A percentile compares a stretch with the other conserved stretches of the same genome.
These are phyloP conservation scores for Cicer yamashitae DNA, from an alignment of 306 rosid species.

Conservation along the genomic window DNA sequence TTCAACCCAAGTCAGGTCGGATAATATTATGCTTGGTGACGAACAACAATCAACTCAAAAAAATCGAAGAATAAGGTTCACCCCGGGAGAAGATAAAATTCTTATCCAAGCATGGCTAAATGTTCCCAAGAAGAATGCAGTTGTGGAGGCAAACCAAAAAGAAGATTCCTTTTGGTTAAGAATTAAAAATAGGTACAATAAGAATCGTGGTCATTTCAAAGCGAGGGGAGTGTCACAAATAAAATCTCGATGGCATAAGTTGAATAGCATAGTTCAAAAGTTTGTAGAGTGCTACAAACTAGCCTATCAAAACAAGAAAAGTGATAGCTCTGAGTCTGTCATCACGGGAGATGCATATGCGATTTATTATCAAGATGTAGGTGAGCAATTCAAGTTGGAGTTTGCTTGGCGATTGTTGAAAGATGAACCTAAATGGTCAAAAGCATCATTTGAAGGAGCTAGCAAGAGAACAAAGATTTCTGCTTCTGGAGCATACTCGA, in stretches of 20 bases:
- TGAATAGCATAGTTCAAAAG: constrained; percentile 8
- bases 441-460: constrained; percentile 4
- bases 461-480: constrained; percentile 7
- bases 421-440: constrained; percentile 34
- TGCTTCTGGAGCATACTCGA: constrained; percentile 11
- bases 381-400: constrained; percentile 9
- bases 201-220: constrained; percentile 1
- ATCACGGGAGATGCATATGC: background rate
- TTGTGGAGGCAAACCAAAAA: background rate
- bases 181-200: constrained; percentile 4
- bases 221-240: background rate
- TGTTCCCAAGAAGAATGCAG: constrained; percentile 8
- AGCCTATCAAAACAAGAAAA: background rate
- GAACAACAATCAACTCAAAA: background rate
- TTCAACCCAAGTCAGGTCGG: background rate
- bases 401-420: constrained; percentile 28
- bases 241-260: constrained; percentile 18
- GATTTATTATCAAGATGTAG: constrained; percentile 15
- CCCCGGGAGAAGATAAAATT: constrained; percentile 5
- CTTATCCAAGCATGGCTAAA: constrained; percentile 21
- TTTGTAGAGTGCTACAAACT: constrained; percentile 6
- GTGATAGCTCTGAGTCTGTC: background rate
- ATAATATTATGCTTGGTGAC: background rate
- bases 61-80: background rate
- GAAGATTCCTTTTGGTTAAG: constrained; percentile 5